Conservation (phyloP, 2,329 filamentous ascomycete species). For the Penicillium sp. region DNA sequence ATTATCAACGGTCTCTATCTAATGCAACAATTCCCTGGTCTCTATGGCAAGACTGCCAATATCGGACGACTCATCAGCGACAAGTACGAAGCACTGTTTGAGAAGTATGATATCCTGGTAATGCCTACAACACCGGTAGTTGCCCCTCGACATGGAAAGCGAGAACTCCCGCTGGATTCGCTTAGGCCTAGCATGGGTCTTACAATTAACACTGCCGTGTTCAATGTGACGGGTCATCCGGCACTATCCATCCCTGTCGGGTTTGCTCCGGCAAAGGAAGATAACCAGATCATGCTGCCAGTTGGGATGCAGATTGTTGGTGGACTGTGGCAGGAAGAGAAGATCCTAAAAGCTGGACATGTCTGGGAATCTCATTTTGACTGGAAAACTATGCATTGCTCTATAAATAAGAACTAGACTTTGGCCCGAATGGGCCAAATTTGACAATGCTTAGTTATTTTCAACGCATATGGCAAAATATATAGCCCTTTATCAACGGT, state of each 20-base stretch:
- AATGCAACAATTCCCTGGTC: constrained; percentile 37
- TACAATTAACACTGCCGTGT: constrained; percentile 56
- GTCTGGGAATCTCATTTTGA: constrained; percentile 25
- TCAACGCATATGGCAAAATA: too few relatives aligned
- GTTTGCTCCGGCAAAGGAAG: constrained; percentile 33
- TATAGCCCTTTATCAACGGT: too few relatives aligned
- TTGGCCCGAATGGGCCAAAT: too few relatives aligned
- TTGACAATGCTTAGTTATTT: too few relatives aligned
- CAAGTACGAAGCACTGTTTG: constrained; percentile 41
- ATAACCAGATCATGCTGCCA: constrained; percentile 39
- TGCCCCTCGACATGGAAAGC: constrained; percentile 23
- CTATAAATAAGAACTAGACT: constrained; percentile 7
- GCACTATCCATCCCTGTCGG: constrained; percentile 54
- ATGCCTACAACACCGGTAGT: constrained; percentile 39
- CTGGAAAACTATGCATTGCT: constrained; percentile 21
- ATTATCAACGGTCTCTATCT: constrained; percentile 43
- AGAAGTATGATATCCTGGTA: constrained; percentile 40
- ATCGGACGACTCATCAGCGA: constrained; percentile 39
- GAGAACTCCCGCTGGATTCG: constrained; percentile 25
- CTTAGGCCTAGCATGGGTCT: constrained; percentile 47
- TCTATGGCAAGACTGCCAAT: constrained; percentile 44
- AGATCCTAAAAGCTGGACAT: constrained; percentile 23
- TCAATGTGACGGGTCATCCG: constrained; percentile 58
- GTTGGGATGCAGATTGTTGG: constrained; percentile 58
- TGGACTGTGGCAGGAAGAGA: constrained; percentile 28